Conservation (phyloP, 495 filamentous ascomycete species). For the Eremomyces bilateralis region DNA sequence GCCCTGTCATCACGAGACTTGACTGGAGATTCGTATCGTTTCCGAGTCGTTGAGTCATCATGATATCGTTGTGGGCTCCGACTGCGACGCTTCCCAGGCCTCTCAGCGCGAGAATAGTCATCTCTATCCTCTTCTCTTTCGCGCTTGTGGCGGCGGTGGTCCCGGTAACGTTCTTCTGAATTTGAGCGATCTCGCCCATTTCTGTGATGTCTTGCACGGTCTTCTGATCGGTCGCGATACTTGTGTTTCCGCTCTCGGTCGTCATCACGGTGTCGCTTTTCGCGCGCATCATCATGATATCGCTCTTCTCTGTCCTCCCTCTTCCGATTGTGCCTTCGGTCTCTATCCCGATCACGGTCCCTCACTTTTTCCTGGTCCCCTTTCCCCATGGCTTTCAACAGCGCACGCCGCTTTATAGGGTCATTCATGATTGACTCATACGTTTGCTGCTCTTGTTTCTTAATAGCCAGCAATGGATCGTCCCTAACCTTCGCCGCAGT, state of each 20-base stretch:
- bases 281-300: too few species aligned
- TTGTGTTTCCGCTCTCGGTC: constrained; percentile 15
- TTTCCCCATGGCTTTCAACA: too few species aligned
- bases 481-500: constrained; percentile 64
- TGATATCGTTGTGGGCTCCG: too few species aligned
- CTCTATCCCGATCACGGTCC: too few species aligned
- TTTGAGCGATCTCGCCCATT: constrained; percentile 3
- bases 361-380: constrained; percentile 32
- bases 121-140: too few species aligned
- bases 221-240: constrained; percentile 1
- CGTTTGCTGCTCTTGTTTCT: constrained; percentile 75
- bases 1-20: too few species aligned
- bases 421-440: too few species aligned
- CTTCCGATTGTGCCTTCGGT: constrained; percentile 14
- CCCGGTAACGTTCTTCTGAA: not conserved
- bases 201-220: constrained; percentile 5
- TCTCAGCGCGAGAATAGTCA: too few species aligned
- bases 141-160: not conserved
- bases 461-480: constrained; percentile 80
- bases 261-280: constrained; percentile 9
- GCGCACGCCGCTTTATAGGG: too few species aligned
- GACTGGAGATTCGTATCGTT: too few species aligned
- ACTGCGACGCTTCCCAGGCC: too few species aligned
- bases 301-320: constrained; percentile 19
- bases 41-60: too few species aligned